phyloP scores from a whole-genome alignment of 495 filamentous ascomycete genomes.

The Friedmanniomyces endolithicus region DNA sequence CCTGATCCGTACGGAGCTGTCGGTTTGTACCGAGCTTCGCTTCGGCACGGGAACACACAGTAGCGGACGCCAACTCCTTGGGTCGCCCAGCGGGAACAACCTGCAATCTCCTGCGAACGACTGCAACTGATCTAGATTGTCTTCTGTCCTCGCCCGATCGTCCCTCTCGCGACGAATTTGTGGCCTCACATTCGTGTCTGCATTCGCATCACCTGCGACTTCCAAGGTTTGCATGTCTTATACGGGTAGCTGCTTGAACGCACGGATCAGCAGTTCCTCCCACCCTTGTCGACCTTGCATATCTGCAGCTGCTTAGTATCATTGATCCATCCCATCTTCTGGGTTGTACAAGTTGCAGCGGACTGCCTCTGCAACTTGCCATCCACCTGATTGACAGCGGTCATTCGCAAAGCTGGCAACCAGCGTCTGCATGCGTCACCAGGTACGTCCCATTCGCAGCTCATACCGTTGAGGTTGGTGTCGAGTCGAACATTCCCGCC shows the following conservation, averaged over 20 bases:
- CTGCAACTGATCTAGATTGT: slow-evolving; percentile 9
- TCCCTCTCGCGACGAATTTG: not conserved
- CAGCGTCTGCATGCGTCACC: slow-evolving; percentile 17
- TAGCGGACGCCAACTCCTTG: slow-evolving; percentile 15
- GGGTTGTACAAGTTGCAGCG: slow-evolving; percentile 21
- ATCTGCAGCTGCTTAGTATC: slow-evolving; percentile 1
- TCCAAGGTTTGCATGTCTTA: slow-evolving; percentile 18
- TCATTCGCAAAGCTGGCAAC: slow-evolving; percentile 18
- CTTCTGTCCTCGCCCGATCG: not conserved
- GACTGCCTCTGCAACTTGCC: slow-evolving; percentile 11
- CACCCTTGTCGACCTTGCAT: slow-evolving; percentile 5
- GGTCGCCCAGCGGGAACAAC: slow-evolving; percentile 6
- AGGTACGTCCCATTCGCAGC: slow-evolving; percentile 13
- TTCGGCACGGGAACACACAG: slow-evolving; percentile 16
- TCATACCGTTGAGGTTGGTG: not conserved
- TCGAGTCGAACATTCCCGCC: not conserved
- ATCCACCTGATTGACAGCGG: slow-evolving; percentile 5
- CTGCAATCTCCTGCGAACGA: slow-evolving; percentile 24
- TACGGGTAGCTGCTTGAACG: slow-evolving; percentile 18
- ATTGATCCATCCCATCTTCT: not conserved
- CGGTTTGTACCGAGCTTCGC: slow-evolving; percentile 3
- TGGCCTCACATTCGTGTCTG: not conserved
- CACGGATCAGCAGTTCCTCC: slow-evolving; percentile 18
- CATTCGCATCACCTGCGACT: slow-evolving; percentile 12
- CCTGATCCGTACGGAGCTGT: slow-evolving; percentile 7